Evolutionary conservation across 2,329 filamentous ascomycete genomes (phyloP).

Genomic region (Ampelomyces quisqualis): DNA sequence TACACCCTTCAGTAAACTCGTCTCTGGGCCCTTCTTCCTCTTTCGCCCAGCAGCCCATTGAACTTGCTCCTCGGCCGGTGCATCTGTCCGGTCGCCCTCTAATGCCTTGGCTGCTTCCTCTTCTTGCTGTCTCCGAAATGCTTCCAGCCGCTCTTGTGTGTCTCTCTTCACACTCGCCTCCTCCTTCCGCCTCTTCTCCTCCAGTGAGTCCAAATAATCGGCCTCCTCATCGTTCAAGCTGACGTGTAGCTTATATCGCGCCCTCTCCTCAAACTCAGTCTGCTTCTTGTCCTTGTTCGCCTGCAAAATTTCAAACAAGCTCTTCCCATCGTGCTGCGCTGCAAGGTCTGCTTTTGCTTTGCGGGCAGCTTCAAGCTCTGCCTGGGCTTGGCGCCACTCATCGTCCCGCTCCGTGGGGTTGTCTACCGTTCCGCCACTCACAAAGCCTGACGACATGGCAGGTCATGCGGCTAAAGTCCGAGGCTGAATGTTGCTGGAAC

Average conservation of each 20-base stretch:
- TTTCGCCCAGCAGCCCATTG: constrained; percentile 56
- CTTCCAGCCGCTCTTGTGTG: constrained; percentile 59
- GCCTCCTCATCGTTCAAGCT: constrained; percentile 77
- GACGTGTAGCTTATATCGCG: constrained; percentile 73
- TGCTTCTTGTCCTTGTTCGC: constrained; percentile 88
- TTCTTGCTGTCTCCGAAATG: constrained; percentile 61
- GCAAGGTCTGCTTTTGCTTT: constrained; percentile 56
- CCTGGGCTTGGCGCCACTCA: constrained; percentile 66
- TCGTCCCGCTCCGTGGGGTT: constrained; percentile 47
- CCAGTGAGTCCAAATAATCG: constrained; percentile 66
- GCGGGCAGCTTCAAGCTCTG: constrained; percentile 63
- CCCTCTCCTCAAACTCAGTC: constrained; percentile 75
- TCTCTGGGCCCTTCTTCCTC: constrained; percentile 51
- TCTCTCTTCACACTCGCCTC: constrained; percentile 60
- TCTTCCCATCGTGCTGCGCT: constrained; percentile 57
- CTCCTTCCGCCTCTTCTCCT: constrained; percentile 58
- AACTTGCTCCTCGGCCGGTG: constrained; percentile 45
- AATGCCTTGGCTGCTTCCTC: neutral
- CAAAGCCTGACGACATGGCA: constrained; percentile 52
- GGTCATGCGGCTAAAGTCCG: constrained; percentile 13
- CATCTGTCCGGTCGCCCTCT: constrained; percentile 54
- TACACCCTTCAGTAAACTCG: constrained; percentile 43
- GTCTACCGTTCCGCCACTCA: constrained; percentile 53
- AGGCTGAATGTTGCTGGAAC: constrained; percentile 6
- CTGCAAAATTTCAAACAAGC: constrained; percentile 72